Evolutionary conservation across 257 asterid genomes (phyloP), one percentile per base, ranked within the genome.

Genomic region (Nicotiana tabacum): DNA sequence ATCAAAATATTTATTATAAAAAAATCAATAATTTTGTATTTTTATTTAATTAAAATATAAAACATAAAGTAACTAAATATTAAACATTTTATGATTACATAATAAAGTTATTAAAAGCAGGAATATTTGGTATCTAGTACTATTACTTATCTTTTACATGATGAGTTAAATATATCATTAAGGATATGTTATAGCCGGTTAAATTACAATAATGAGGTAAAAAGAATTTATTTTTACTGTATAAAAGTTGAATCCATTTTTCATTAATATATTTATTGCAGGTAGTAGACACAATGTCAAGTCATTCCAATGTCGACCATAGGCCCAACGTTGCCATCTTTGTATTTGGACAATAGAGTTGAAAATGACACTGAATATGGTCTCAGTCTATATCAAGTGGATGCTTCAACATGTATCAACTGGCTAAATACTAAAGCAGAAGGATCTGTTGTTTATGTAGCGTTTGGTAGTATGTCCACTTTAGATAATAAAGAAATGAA

Each of bases 271-370:
- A 37, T 66, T 29, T 48, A 55, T 0, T 35, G 61, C 85, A 93
- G 98, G 91, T 85, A 12, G 83, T 88, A 65, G 93, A 92, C 27
- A 78, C 82, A 10, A 93, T 95, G 97, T 27, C 90, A 33, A 68
- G 66, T 86, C 21, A 81, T 82, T 24, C 93, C 90, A 61, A 1
- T 90, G 15, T 62, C 85, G 3, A 89, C 97, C 33, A 88, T 93
- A n/a, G 97, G 98, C 0, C 98, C 98, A 10, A 95, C 96, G 10
- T 4, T 95, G 12, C 98, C 98, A 62, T 95, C 97, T 8, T 58
- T 67, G 33, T 92, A 91, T 83, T 83, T 93, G 43, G 97, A 94
- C 86, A 90, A 90, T 12, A 86, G 89, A 43, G 78, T 91, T 3
- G 84, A 81, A 81, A 86, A 90, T 17, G 94, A 91, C 89, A 57